Evolutionary conservation across 352 stramenopile genomes (phyloP), one percentile per base, ranked within the genome.

Genomic region (Thraustochytrium sp.): DNA sequence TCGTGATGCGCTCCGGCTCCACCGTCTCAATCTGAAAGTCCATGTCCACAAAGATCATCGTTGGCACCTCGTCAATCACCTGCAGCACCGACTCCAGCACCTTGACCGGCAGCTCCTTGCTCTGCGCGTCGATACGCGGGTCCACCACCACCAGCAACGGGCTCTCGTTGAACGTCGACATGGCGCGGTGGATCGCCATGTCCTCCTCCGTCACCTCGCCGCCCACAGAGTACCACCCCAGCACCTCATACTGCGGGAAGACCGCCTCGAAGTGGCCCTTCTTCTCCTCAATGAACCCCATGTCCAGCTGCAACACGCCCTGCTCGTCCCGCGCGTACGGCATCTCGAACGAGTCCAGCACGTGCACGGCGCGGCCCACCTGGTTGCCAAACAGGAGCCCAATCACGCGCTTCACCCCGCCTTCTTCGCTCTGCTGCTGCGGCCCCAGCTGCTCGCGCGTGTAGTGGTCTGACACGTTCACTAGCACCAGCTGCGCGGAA

Each of bases 321-420:
- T 86, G 80, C 2, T 90, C 64, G 34, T 94, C 89, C 3, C 16
- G 18, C 23, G 65, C 49, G 73, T 92, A 92, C 44, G 90, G 91
- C 82, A 96, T 90, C 89, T 96, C 92, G 76, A 96, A 95, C 76
- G 91, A 94, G 87, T 95, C 92, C 74, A 89, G 92, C 5, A 96
- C 90, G 16, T 91, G 87, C 31, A 94, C 91, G 23, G 93, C 87
- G 34, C 94, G 86, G 0, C 90, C 90, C 74, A 92, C 91, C 84
- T 96, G 93, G 82, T 93, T 90, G 21, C 95, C 95, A 87, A 98
- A 98, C 31, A 98, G 88, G 38, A 96, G 89, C 84, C 95, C 95
- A 2, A 94, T 84, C 13, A 93, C 87, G 16, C 87, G 86, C 90
- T 94, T 86, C 16, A 72, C 61, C 9, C 23, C 59, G 77, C 53